Evolutionary conservation across 306 rosid genomes (phyloP).

Genomic region (Cucurbita ficifolia): DNA sequence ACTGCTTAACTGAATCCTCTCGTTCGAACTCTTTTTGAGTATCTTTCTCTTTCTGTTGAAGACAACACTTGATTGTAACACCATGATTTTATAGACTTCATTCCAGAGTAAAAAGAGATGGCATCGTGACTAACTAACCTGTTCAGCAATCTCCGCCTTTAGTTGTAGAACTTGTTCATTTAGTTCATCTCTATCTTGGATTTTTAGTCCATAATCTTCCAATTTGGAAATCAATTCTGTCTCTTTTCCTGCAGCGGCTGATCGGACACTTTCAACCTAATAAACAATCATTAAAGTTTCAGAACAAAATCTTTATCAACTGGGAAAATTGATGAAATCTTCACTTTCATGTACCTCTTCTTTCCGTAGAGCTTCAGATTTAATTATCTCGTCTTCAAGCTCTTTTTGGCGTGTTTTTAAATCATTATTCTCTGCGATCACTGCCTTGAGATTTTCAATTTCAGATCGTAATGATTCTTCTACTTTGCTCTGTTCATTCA

Average conservation of each 20-base stretch:
- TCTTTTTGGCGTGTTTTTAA: conserved; percentile 44
- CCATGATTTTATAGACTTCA: neutral
- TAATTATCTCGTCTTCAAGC: conserved; percentile 42
- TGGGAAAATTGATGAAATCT: neutral
- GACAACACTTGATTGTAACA: conserved; percentile 3
- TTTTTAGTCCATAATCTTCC: conserved; percentile 36
- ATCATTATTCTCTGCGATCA: conserved; percentile 42
- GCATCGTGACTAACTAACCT: conserved; percentile 26
- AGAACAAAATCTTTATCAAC: neutral
- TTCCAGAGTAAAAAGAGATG: neutral
- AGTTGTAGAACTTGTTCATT: conserved; percentile 47
- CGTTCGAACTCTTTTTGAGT: conserved; percentile 40
- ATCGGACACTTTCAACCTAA: conserved; percentile 41
- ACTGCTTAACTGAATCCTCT: conserved; percentile 40
- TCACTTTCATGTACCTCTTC: conserved; percentile 45
- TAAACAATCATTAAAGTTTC: conserved; percentile 7
- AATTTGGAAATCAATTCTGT: conserved; percentile 42
- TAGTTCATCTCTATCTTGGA: conserved; percentile 35
- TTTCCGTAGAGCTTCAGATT: conserved; percentile 44
- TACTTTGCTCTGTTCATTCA: conserved; percentile 45
- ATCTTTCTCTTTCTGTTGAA: conserved; percentile 46
- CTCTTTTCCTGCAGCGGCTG: conserved; percentile 48
- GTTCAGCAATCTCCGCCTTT: conserved; percentile 29
- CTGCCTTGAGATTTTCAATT: conserved; percentile 46
- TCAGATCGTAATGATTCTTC: conserved; percentile 46